These are phyloP conservation scores for Lepidium aucheri DNA, from an alignment of 345 rosid species.

Conservation along the genomic window DNA sequence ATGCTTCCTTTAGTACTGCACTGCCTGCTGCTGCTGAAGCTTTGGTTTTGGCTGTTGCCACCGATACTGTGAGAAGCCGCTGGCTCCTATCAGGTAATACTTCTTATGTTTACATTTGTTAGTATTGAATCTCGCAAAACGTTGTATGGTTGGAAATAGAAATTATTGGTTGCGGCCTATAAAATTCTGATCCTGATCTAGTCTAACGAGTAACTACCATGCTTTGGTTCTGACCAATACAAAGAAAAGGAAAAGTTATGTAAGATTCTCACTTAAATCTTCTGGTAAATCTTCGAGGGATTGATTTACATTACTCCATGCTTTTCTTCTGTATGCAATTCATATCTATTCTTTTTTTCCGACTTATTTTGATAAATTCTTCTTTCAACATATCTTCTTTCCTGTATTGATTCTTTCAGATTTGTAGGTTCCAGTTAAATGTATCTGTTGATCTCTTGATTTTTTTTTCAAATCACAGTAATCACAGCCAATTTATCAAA, in stretches of 20 bases:
- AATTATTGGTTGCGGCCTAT: neutral
- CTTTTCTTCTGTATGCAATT: neutral
- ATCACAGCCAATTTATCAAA: neutral
- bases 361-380: neutral
- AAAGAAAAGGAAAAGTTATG: neutral
- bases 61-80: constrained; percentile 37
- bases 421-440: neutral
- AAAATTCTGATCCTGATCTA: neutral
- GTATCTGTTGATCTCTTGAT: neutral
- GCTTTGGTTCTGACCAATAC: neutral
- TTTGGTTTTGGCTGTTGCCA: constrained; percentile 53
- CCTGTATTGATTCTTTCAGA: neutral
- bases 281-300: neutral
- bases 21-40: constrained; percentile 35
- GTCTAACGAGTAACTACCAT: neutral
- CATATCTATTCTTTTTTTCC: too few species aligned
- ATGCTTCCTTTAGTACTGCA: constrained; percentile 40
- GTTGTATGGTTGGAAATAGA: neutral
- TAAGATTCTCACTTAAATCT: neutral
- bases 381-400: neutral
- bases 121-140: neutral
- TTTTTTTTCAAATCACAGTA: neutral
- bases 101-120: neutral
- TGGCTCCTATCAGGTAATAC: constrained; percentile 49
- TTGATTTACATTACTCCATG: neutral